Conservation (phyloP, 164 flowering plant species). For the Vitis rupestris region DNA sequence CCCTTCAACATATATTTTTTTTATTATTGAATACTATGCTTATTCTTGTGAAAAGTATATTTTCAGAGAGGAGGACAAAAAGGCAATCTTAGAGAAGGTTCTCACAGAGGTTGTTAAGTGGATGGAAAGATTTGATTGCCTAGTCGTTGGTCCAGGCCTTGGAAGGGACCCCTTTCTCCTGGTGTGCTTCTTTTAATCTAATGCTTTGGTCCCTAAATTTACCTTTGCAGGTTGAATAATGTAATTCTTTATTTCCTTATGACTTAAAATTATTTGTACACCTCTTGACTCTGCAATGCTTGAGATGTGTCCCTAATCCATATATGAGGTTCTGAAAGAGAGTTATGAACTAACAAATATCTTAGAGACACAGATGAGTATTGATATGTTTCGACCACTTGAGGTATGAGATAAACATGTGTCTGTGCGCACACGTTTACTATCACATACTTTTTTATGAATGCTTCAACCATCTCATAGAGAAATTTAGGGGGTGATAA, state of each 20-base stretch:
- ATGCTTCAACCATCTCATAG: background rate
- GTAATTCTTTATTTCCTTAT: background rate
- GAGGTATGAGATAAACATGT: background rate
- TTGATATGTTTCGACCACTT: background rate
- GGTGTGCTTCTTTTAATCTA: slow-evolving; percentile 38
- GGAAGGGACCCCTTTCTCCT: slow-evolving; percentile 97
- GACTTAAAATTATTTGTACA: background rate
- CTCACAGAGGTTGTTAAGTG: slow-evolving; percentile 86
- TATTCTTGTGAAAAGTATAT: slow-evolving; percentile 6
- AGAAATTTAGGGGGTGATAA: background rate
- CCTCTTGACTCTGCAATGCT: background rate
- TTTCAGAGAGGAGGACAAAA: slow-evolving; percentile 69
- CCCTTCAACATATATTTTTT: background rate
- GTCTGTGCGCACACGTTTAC: background rate
- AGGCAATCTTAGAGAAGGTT: slow-evolving; percentile 42
- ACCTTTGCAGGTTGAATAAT: background rate
- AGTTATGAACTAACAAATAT: background rate
- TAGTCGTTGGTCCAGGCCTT: slow-evolving; percentile 96
- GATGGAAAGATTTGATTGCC: slow-evolving; percentile 98
- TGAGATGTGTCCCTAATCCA: background rate
- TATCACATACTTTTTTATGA: background rate
- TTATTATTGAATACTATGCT: slow-evolving; percentile 5
- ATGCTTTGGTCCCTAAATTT: background rate
- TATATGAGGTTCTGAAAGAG: background rate
- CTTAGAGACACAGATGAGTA: background rate